A percentile compares a stretch with the other conserved stretches of the same genome.
phyloP scores from a whole-genome alignment of 2,329 filamentous ascomycete species.

The Nothopassalora personata region DNA sequence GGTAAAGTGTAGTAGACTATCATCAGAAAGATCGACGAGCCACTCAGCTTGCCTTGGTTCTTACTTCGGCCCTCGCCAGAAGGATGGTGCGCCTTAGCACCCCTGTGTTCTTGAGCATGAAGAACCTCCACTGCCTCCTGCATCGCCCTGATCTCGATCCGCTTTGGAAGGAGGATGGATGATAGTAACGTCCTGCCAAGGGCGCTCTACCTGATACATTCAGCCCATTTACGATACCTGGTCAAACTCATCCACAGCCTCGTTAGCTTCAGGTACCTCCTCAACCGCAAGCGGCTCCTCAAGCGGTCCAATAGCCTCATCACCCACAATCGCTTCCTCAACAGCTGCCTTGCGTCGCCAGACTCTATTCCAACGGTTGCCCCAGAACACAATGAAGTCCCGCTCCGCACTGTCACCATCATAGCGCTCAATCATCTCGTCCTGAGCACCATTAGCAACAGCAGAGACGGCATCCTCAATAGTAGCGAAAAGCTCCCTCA shows the following conservation, averaged over 20 bases:
- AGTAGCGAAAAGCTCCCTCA: conserved; percentile 72
- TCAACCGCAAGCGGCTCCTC: conserved; percentile 27
- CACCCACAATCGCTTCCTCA: conserved; percentile 67
- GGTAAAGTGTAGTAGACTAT: no score
- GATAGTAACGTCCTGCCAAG: not conserved
- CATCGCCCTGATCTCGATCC: no score
- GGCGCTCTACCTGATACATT: not conserved
- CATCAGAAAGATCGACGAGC: no score
- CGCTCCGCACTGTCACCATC: conserved; percentile 55
- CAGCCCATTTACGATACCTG: conserved; percentile 19
- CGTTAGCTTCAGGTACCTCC: conserved; percentile 17
- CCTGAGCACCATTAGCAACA: conserved; percentile 68
- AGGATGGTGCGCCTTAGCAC: no score
- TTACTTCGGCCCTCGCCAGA: no score
- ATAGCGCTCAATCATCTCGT: conserved; percentile 66
- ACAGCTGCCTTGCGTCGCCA: conserved; percentile 78
- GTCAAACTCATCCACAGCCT: conserved; percentile 29
- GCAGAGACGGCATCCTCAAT: conserved; percentile 73
- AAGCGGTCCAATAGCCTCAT: conserved; percentile 48
- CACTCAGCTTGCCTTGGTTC: no score
- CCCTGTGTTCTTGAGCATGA: no score
- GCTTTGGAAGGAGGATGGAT: no score
- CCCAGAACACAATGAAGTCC: conserved; percentile 71
- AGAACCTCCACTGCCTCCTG: no score
- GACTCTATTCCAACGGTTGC: conserved; percentile 76